A percentile compares a stretch with the other conserved stretches of the same genome.
Conservation (phyloP, 139 green algal species). For the Bryopsis sp. region DNA sequence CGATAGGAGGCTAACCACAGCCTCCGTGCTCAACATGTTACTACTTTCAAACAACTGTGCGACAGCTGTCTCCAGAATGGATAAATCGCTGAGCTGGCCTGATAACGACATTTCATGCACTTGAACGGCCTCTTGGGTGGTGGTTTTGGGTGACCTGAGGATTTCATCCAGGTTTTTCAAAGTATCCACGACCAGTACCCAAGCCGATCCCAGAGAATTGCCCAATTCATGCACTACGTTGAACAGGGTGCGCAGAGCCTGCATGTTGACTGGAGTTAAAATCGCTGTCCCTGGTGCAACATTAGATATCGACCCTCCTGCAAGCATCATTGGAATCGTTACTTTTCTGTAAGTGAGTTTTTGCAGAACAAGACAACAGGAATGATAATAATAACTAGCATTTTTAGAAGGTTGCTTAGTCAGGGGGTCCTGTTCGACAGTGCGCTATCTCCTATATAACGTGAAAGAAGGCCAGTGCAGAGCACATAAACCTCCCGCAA, state of each 20-base stretch:
- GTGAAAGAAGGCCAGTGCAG: too few species aligned
- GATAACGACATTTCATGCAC: conserved; percentile 30
- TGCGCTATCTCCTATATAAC: too few species aligned
- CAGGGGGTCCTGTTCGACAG: too few species aligned
- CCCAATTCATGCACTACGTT: conserved; percentile 60
- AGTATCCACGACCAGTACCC: conserved; percentile 59
- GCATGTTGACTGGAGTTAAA: conserved; percentile 68
- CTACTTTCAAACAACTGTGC: conserved; percentile 60
- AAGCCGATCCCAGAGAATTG: conserved; percentile 46
- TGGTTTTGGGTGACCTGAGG: conserved; percentile 54
- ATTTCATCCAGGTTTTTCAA: conserved; percentile 64
- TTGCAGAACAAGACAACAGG: too few species aligned
- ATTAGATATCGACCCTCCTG: too few species aligned
- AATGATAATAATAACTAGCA: too few species aligned
- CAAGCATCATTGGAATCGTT: too few species aligned
- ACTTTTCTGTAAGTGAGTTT: too few species aligned
- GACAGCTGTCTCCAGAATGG: conserved; percentile 43
- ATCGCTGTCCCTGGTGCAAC: conserved; percentile 19
- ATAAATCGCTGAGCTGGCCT: conserved; percentile 31
- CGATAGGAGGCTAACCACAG: conserved; percentile 45
- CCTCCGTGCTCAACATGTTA: conserved; percentile 45
- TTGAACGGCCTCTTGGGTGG: conserved; percentile 42
- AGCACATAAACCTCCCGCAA: too few species aligned
- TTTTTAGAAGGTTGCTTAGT: too few species aligned
- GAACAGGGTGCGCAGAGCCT: conserved; percentile 74